Conservation (phyloP, 176 grass and related monocot genomes). For the Typha latifolia region DNA sequence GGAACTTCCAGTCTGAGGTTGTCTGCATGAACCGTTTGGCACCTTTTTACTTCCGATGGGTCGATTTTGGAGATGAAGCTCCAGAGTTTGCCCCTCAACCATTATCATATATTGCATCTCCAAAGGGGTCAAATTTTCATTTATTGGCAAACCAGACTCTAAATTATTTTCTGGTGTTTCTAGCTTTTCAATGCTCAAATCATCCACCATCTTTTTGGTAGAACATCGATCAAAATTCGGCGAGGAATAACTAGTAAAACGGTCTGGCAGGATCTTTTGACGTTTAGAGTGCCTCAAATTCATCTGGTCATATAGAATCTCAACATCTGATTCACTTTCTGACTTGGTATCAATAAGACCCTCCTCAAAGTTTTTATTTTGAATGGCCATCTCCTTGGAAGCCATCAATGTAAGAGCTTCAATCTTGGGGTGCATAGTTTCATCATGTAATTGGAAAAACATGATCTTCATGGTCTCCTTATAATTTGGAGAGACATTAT, state of each 20-base stretch:
- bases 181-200: not conserved
- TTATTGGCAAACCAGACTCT: slow-evolving; percentile 17
- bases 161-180: not conserved
- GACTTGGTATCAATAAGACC: slow-evolving; percentile 12
- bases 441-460: slow-evolving; percentile 26
- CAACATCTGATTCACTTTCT: slow-evolving; percentile 29
- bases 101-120: slow-evolving; percentile 1
- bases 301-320: slow-evolving; percentile 42
- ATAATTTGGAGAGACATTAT: slow-evolving; percentile 22
- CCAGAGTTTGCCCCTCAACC: no score
- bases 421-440: slow-evolving; percentile 32
- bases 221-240: slow-evolving; percentile 39
- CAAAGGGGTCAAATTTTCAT: slow-evolving; percentile 7
- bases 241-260: slow-evolving; percentile 47
- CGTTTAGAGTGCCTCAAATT: slow-evolving; percentile 83
- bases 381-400: slow-evolving; percentile 8
- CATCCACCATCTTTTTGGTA: slow-evolving; percentile 22
- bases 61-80: slow-evolving; percentile 18
- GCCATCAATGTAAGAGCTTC: slow-evolving; percentile 4
- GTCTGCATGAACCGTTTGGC: slow-evolving; percentile 1
- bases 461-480: slow-evolving; percentile 42
- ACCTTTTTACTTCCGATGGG: slow-evolving; percentile 28
- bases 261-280: slow-evolving; percentile 37
- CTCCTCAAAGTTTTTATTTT: slow-evolving; percentile 5
- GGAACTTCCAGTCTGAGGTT: slow-evolving; percentile 6